Base-by-base conservation (phyloP, 805 yeast genomes). In the Pichia deserticola region DNA sequence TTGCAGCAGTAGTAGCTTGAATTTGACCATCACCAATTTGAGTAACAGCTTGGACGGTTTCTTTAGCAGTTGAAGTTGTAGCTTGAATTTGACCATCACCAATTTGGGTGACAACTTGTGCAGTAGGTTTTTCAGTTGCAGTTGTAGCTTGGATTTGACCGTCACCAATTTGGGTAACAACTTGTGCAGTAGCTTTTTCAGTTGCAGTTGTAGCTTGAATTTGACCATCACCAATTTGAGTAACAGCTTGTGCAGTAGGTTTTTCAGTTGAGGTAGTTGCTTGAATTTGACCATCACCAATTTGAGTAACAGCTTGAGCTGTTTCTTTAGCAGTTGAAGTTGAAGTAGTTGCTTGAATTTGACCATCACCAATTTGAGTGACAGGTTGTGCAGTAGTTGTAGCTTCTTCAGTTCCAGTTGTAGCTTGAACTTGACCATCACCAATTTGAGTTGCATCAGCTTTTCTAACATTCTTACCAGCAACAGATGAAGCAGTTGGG, bases 1-100 rank as follows among this genome's bases (percentile, higher is more conserved):
- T 74, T 47, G 63, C 53, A 35, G 66, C 54, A 34, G 75, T 57
- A 32, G 71, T 61, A 36, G 70, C 67, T 51, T 77, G 54, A 42
- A 76, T 57, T 52, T 84, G 77, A 53, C 73, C 70, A 46, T 70
- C 75, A 55, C 67, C 67, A 42, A 72, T 72, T 60, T 71, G 76
- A 56, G 68, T 60, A 42, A 71, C 71, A 27, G 58, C 63, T 61
- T 56, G 5, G 12, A 43, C 40, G 13, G 35, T 29, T 28, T 70
- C 51, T 51, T 75, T 71, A 8, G 52, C 27, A 38, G 69, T 20
- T 20, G 51, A 44, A 11, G 57, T 54, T 37, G 54, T 48, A 38
- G 60, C 64, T 50, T 60, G 64, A 36, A 60, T 48, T 54, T 60
- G 64, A 36, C 64, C 64, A 40, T 60, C 64, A 41, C 53, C 52